phyloP scores from a whole-genome alignment of 768 basidiomycete species.

The Asterophora lycoperdoides region DNA sequence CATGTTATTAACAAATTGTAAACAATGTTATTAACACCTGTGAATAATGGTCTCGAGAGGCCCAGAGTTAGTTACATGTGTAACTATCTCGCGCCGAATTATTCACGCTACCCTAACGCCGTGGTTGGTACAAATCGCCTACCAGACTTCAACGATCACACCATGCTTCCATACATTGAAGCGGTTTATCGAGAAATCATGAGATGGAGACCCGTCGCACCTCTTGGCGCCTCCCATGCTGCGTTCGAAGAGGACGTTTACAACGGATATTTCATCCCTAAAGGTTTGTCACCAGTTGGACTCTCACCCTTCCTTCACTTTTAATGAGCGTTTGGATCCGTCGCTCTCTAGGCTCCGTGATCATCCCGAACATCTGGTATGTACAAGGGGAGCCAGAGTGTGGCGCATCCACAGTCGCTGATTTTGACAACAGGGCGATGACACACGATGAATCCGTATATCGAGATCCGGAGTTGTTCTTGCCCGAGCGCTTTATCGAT shows the following conservation, averaged over 20 bases:
- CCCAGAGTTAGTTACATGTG: no score
- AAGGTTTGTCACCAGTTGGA: constrained; percentile 3
- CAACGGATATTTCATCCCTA: constrained; percentile 17
- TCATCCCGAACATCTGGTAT: constrained; percentile 23
- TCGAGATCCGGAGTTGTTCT: no score
- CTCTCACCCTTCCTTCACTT: background rate
- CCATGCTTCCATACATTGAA: constrained; percentile 34
- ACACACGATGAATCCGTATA: no score
- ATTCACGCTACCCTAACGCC: no score
- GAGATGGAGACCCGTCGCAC: constrained; percentile 33
- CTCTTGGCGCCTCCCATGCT: constrained; percentile 22
- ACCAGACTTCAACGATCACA: constrained; percentile 34
- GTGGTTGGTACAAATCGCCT: constrained; percentile 34
- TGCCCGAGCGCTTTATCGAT: constrained; percentile 53
- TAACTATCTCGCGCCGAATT: no score
- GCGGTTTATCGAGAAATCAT: constrained; percentile 37
- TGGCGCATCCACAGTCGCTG: background rate
- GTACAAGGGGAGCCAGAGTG: background rate
- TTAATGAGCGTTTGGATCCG: no score
- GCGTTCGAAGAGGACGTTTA: constrained; percentile 17
- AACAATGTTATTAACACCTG: no score
- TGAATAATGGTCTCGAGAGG: no score
- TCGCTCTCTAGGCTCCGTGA: constrained; percentile 12
- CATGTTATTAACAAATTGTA: no score
- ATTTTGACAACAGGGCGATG: constrained; percentile 35